A percentile compares a stretch with the other conserved stretches of the same genome.
phyloP scores from a whole-genome alignment of 2,329 filamentous ascomycete genomes.

The Aspergillus awamori region DNA sequence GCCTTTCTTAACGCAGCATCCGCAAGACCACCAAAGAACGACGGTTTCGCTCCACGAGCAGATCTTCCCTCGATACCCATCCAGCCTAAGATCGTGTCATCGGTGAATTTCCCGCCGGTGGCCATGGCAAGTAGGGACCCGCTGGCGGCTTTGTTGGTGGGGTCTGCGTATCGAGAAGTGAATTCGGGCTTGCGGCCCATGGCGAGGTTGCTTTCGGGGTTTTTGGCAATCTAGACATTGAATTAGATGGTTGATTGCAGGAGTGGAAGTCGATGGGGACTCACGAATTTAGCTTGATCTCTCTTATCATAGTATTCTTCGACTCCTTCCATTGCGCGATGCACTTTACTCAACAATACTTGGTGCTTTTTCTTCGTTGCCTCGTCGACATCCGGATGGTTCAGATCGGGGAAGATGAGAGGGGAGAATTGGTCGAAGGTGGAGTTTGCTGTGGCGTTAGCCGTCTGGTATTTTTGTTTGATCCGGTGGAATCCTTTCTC shows the following conservation, averaged over 20 bases:
- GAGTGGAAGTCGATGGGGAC: constrained; percentile 9
- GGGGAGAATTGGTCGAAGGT: constrained; percentile 50
- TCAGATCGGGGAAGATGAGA: constrained; percentile 52
- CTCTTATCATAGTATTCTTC: constrained; percentile 54
- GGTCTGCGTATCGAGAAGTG: constrained; percentile 54
- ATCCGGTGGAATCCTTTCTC: constrained; percentile 23
- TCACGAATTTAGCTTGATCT: constrained; percentile 51
- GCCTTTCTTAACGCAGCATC: no score
- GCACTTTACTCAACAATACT: constrained; percentile 21
- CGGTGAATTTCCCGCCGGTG: constrained; percentile 48
- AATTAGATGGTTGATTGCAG: neutral
- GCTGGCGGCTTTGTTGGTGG: constrained; percentile 54
- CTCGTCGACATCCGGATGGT: constrained; percentile 25
- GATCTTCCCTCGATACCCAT: constrained; percentile 1
- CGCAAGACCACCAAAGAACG: no score
- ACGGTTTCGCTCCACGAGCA: neutral
- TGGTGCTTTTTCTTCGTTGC: neutral
- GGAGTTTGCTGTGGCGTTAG: constrained; percentile 40
- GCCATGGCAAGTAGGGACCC: constrained; percentile 52
- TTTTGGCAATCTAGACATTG: constrained; percentile 33
- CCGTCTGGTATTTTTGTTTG: constrained; percentile 41
- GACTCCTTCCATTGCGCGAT: constrained; percentile 39
- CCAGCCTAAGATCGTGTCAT: constrained; percentile 14
- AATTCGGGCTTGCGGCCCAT: constrained; percentile 42
- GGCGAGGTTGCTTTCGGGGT: constrained; percentile 46